Conservation (phyloP, 306 rosid genomes). For the Cotoneaster glaucophyllus region DNA sequence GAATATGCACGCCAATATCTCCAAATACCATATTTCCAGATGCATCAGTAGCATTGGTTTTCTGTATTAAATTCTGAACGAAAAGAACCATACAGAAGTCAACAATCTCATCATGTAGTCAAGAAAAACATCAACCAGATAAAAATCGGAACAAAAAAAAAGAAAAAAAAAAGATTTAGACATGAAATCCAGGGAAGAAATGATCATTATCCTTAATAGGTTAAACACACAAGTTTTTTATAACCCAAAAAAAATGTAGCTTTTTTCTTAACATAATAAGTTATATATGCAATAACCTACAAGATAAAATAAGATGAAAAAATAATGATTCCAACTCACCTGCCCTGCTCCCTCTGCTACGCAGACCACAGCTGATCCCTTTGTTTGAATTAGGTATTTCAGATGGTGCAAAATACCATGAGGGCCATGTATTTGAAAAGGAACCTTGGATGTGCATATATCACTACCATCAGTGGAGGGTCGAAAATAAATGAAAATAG, state of each 20-base stretch:
- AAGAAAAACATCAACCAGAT: neutral
- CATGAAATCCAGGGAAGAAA: neutral
- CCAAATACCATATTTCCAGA: conserved; percentile 82
- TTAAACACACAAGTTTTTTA: neutral
- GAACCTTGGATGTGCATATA: conserved; percentile 49
- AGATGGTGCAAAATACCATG: conserved; percentile 83
- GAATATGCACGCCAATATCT: conserved; percentile 86
- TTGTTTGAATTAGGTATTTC: conserved; percentile 74
- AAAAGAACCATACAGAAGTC: conserved; percentile 1
- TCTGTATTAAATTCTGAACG: conserved; percentile 73
- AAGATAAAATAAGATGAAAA: neutral
- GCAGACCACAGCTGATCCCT: conserved; percentile 95
- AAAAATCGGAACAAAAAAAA: neutral
- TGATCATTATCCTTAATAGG: neutral
- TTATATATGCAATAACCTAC: neutral
- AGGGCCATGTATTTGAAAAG: conserved; percentile 75
- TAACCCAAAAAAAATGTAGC: neutral
- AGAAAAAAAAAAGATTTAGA: neutral
- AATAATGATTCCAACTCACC: conserved; percentile 36
- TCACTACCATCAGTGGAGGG: conserved; percentile 5
- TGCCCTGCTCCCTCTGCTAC: conserved; percentile 99
- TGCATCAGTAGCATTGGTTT: conserved; percentile 90
- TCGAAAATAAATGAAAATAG: conserved; percentile 6
- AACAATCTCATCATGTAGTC: neutral
- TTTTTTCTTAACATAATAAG: neutral